Conservation (phyloP, 345 rosid species). For the Hibiscus trionum region DNA sequence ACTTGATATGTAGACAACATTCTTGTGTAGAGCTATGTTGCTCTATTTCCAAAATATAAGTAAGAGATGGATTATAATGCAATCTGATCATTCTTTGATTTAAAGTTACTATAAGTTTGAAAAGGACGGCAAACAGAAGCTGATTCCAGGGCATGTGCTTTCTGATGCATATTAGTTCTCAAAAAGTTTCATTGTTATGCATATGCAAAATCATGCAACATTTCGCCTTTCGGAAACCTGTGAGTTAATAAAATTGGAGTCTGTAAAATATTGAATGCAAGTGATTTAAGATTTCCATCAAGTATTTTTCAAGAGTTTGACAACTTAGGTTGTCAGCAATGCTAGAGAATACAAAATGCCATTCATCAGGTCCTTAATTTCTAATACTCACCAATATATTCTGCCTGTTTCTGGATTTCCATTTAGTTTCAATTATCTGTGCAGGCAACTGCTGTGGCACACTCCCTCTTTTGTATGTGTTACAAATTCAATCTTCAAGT, state of each 20-base stretch:
- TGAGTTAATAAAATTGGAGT: background rate
- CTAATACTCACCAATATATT: background rate
- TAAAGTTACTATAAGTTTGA: background rate
- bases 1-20: background rate
- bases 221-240: background rate
- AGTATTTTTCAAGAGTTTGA: background rate
- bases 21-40: background rate
- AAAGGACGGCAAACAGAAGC: background rate
- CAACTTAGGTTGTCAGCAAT: background rate
- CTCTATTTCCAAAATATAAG: background rate
- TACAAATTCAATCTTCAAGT: constrained; percentile 87
- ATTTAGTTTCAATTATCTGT: constrained; percentile 23
- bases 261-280: background rate
- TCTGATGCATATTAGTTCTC: background rate
- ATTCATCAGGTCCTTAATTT: background rate
- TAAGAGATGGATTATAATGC: background rate
- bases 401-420: constrained; percentile 7
- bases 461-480: constrained; percentile 80
- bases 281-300: background rate
- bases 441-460: constrained; percentile 89
- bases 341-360: background rate
- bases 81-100: background rate
- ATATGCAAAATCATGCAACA: background rate
- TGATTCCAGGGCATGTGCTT: background rate
- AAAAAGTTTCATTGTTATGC: background rate